These are phyloP conservation scores for Penicillium sclerotiorum DNA, from an alignment of 2,329 filamentous ascomycete genomes.

Conservation along the genomic window DNA sequence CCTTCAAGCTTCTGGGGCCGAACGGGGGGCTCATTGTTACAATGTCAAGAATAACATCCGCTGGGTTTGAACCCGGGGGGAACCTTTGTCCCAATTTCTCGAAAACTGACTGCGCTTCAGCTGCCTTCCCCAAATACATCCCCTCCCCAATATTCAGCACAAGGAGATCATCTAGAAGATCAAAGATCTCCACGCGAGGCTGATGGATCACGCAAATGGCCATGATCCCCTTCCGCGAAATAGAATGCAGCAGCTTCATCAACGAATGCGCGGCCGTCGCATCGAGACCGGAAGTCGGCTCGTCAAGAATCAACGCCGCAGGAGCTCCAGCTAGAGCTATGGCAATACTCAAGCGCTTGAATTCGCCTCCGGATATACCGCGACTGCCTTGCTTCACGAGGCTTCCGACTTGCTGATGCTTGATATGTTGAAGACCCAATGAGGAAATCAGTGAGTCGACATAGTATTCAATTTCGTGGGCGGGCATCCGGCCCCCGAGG, in stretches of 20 bases:
- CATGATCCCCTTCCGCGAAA: not conserved
- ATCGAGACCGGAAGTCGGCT: slow-evolving; percentile 1
- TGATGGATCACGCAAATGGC: not conserved
- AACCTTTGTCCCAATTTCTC: not conserved
- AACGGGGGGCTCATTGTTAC: too few relatives aligned
- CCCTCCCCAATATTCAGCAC: not conserved
- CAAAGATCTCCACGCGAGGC: not conserved
- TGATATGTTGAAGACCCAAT: too few relatives aligned
- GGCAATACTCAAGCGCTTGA: not conserved
- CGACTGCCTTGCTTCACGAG: too few relatives aligned
- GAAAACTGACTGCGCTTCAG: not conserved
- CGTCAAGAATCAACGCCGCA: not conserved
- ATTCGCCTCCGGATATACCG: not conserved
- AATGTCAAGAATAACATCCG: not conserved
- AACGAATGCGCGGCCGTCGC: not conserved
- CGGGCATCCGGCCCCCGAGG: too few relatives aligned
- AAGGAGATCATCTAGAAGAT: not conserved
- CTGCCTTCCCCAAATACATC: not conserved
- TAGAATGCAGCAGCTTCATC: not conserved
- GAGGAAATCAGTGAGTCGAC: too few relatives aligned
- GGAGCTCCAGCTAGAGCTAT: not conserved
- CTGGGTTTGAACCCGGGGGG: not conserved
- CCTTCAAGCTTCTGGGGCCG: too few relatives aligned
- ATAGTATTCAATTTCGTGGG: too few relatives aligned
- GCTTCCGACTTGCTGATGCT: too few relatives aligned